Evolutionary conservation across 768 basidiomycete genomes (phyloP).

Genomic region (Amanita phalloides): DNA sequence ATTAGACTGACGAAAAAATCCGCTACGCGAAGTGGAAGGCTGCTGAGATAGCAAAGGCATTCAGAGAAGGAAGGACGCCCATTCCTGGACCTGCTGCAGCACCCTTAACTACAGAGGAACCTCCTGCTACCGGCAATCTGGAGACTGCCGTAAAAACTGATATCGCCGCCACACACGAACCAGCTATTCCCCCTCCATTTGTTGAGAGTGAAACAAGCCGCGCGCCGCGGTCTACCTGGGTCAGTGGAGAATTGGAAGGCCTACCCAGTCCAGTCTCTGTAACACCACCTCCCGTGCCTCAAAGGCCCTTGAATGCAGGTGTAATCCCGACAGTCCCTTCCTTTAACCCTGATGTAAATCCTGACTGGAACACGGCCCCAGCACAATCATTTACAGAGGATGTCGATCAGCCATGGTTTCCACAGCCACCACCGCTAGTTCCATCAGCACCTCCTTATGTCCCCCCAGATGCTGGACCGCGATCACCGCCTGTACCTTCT

Average conservation of each 20-base stretch:
- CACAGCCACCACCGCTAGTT: constrained; percentile 7
- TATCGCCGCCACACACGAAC: not conserved
- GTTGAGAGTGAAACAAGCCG: not conserved
- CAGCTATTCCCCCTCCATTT: no score
- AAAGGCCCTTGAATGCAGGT: constrained; percentile 9
- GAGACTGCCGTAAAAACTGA: not conserved
- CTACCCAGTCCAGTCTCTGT: constrained; percentile 9
- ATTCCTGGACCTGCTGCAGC: constrained; percentile 41
- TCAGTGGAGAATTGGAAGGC: constrained; percentile 33
- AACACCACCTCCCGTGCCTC: constrained; percentile 12
- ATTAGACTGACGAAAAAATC: constrained; percentile 76
- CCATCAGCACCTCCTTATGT: constrained; percentile 10
- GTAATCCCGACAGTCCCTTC: not conserved
- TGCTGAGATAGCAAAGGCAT: constrained; percentile 86
- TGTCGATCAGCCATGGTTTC: not conserved
- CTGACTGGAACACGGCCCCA: not conserved
- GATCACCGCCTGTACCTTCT: not conserved
- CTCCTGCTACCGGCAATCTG: not conserved
- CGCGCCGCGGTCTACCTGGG: constrained; percentile 18
- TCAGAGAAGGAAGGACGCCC: constrained; percentile 87
- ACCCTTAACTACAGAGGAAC: not conserved
- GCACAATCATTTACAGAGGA: not conserved
- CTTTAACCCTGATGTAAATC: not conserved
- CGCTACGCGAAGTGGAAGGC: constrained; percentile 98
- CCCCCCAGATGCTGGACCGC: not conserved